These are phyloP conservation scores for Solanum rostratum DNA, from an alignment of 257 asterid species.

Conservation along the genomic window DNA sequence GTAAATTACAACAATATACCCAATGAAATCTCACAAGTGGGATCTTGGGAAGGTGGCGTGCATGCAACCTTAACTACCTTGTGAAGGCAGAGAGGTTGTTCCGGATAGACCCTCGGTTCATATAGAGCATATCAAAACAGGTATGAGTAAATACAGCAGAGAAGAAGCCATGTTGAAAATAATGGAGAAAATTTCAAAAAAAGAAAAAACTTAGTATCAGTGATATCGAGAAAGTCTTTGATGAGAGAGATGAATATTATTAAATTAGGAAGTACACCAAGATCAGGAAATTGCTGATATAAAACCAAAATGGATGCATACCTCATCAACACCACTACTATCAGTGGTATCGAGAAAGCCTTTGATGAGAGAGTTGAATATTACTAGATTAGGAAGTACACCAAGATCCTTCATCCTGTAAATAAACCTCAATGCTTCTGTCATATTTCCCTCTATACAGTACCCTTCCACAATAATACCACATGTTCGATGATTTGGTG, in stretches of 20 bases:
- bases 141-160: neutral
- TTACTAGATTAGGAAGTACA: constrained; percentile 66
- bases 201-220: constrained; percentile 13
- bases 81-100: neutral
- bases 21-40: neutral
- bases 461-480: constrained; percentile 79
- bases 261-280: constrained; percentile 66
- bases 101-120: neutral
- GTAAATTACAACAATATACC: neutral
- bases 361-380: constrained; percentile 72
- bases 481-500: constrained; percentile 68
- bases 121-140: neutral
- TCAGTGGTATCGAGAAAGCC: constrained; percentile 55
- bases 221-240: constrained; percentile 54
- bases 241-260: constrained; percentile 70
- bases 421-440: constrained; percentile 64
- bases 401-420: constrained; percentile 70
- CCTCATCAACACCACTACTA: constrained; percentile 83
- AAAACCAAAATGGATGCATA: constrained; percentile 8
- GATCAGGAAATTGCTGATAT: neutral
- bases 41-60: neutral
- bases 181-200: neutral
- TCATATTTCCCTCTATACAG: constrained; percentile 77
- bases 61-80: neutral
- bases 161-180: neutral